Evolutionary conservation across 768 basidiomycete species (phyloP), one percentile per base, ranked within the genome.

Genomic region (Panaeolus papilionaceus): DNA sequence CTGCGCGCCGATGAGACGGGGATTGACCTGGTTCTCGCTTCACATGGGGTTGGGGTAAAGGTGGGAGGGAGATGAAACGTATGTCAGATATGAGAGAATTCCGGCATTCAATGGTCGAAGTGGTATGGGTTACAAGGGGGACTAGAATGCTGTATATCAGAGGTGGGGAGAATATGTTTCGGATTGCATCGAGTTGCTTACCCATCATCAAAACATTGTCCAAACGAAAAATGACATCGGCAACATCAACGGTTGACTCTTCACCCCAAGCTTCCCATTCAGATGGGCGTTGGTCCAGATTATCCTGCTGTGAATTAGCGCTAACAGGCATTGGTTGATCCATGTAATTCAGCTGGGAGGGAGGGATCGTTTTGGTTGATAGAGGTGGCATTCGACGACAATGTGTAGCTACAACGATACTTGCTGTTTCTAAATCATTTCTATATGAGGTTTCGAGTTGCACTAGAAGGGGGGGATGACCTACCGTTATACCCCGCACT

Each of bases 401-500:
- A 64, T 88, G 85, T 71, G 86, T 90, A 11, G 92, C 92, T 28
- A 93, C 77, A 45, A 92, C 62, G 38, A 92, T 79, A 9, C 54
- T 16, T 10, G 88, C 81, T 10, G 79, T 73, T 54, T 92, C 91
- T 90, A 70, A 14, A 68, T 62, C 23, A 18, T 37, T 38, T 4
- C 61, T 67, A 40, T 67, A 40, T 63, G 33, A 66, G 40, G 68
- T 37, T 49, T 51, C 42, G n/a, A n/a, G 23, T 51, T 2, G 12
- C 18, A 67, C 38, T 58, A 49, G 20, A 65, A 45, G 33, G 12
- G 33, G 20, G 10, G 37, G 16, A 33, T 14, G 26, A 49, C 66
- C 66, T 75, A 89, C 92, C 89, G 72, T 85, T 82, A 70, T 90
- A 91, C 45, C 81, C 80, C 26, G 90, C 72, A 1, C 87, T 88